Evolutionary conservation across 106 monocot species (phyloP).

Genomic region (Agapanthus africanus): DNA sequence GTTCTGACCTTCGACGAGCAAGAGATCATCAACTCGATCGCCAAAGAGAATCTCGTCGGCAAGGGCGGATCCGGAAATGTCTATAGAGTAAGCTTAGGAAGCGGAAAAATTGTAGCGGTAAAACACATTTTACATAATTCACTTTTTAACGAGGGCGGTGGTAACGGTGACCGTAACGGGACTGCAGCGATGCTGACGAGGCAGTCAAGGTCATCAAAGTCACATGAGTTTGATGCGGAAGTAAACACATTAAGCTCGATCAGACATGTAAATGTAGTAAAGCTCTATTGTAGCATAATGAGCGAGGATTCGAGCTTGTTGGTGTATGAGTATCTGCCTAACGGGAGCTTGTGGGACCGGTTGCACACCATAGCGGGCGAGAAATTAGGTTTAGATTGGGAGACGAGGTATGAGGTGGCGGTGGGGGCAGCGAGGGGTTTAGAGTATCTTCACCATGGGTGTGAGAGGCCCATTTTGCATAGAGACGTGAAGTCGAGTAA

Average conservation of each 20-base stretch:
- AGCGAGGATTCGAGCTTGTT: slow-evolving; percentile 66
- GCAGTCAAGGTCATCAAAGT: not conserved
- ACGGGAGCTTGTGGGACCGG: slow-evolving; percentile 78
- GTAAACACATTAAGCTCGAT: slow-evolving; percentile 64
- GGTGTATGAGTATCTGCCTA: slow-evolving; percentile 80
- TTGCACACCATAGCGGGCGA: slow-evolving; percentile 36
- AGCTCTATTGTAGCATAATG: slow-evolving; percentile 87
- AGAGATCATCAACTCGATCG: slow-evolving; percentile 52
- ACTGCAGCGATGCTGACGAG: slow-evolving; percentile 18
- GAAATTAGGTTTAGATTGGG: slow-evolving; percentile 45
- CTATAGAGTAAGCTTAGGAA: slow-evolving; percentile 49
- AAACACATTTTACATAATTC: slow-evolving; percentile 50
- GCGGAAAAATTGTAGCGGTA: slow-evolving; percentile 56
- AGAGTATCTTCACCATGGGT: slow-evolving; percentile 82
- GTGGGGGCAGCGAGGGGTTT: slow-evolving; percentile 65
- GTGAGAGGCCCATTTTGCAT: slow-evolving; percentile 58
- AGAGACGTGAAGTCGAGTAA: slow-evolving; percentile 93
- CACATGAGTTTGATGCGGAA: slow-evolving; percentile 70
- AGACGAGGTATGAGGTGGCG: slow-evolving; percentile 52
- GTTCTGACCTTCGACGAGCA: slow-evolving; percentile 60
- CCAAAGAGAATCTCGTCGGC: slow-evolving; percentile 71
- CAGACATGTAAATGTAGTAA: slow-evolving; percentile 87
- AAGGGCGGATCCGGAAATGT: slow-evolving; percentile 89
- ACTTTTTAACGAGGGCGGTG: not conserved
- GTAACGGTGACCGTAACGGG: not conserved